Evolutionary conservation across 805 yeast genomes (phyloP), one percentile per base, ranked within the genome.

Genomic region (Candida berthetii): DNA sequence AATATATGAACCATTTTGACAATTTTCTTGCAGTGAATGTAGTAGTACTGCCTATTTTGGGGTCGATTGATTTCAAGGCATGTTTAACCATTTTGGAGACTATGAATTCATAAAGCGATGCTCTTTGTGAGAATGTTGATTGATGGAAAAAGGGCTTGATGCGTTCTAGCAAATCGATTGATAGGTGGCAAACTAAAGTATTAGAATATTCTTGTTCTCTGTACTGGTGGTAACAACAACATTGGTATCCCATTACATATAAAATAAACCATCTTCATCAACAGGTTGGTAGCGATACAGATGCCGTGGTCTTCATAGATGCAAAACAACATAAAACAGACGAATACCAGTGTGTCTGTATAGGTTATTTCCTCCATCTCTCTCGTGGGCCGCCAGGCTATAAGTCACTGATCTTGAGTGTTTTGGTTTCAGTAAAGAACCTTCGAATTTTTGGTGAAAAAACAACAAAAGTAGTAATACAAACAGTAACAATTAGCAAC

Each of bases 61-160:
- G 29, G n/a, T 27, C 29, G n/a, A 27, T 4, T 4, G 29, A 27
- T 13, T 27, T 27, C n/a, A 27, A 27, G 4, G 29, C 29, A 13
- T 27, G 29, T 13, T 27, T 27, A 8, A 27, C 29, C n/a, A 27
- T 27, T 20, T 28, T 28, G 5, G 35, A 9, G 7, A 39, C 19
- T n/a, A 34, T 20, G 20, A 19, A 41, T 22, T 41, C 43, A 15
- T 36, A 34, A 8, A 37, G 17, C 8, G 40, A 27, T 3, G 43
- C 43, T 17, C 43, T 33, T 28, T 37, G 37, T 4, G 43, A 41
- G 15, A 27, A 41, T 11, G 40, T 28, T 5, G 34, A 28, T 17
- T 36, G 40, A 7, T 36, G 3, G 18, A 22, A 35, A 20, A 34
- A 37, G 15, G 17, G 20, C 11, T 27, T 19, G 7, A 31, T n/a